Evolutionary conservation across 148 eudicot species (phyloP).

Genomic region (Vaccinium myrtillus): DNA sequence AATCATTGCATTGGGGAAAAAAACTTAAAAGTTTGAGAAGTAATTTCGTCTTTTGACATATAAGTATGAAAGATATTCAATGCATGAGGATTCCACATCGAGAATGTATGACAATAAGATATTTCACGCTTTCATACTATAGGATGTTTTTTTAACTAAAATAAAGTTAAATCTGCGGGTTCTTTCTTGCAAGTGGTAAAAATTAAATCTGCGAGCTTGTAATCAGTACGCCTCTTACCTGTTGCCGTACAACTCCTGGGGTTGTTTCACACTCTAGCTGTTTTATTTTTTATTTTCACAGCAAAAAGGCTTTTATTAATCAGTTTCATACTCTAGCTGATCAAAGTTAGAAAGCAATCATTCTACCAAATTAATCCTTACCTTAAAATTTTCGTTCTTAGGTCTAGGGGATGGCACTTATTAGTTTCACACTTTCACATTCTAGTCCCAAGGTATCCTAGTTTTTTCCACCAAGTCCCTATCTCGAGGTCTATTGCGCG

Average conservation of each 20-base stretch:
- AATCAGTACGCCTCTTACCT: neutral
- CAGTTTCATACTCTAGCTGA: neutral
- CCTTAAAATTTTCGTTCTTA: neutral
- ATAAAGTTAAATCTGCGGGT: neutral
- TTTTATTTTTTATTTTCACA: too few species aligned
- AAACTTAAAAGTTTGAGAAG: too few species aligned
- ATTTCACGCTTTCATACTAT: too few species aligned
- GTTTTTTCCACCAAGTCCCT: neutral
- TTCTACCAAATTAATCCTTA: neutral
- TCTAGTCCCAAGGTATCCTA: neutral
- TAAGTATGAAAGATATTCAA: neutral
- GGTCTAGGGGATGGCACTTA: neutral
- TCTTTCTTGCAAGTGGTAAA: neutral
- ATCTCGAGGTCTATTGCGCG: neutral
- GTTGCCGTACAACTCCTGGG: neutral
- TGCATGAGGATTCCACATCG: neutral
- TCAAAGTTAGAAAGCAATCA: neutral
- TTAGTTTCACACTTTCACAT: neutral
- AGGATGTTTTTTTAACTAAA: neutral
- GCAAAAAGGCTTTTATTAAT: too few species aligned
- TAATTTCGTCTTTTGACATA: too few species aligned
- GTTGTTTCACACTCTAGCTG: neutral
- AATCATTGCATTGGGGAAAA: too few species aligned
- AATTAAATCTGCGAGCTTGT: neutral
- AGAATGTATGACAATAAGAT: neutral